These are phyloP conservation scores for Micromonas commoda DNA, from an alignment of 139 green algal genomes.

Conservation along the genomic window DNA sequence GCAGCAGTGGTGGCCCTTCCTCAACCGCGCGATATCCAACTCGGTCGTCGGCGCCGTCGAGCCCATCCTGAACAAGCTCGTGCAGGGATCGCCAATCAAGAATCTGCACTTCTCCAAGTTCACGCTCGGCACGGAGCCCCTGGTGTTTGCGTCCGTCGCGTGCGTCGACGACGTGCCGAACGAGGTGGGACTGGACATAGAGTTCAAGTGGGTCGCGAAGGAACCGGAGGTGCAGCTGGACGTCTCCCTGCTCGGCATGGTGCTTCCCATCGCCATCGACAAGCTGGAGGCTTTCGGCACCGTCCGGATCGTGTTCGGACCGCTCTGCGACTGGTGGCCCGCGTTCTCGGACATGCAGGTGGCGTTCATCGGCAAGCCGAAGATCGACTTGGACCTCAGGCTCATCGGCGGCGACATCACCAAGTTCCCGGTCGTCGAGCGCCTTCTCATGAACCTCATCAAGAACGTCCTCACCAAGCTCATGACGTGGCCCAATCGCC, in stretches of 20 bases:
- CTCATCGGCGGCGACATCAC: neutral
- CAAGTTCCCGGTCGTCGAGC: neutral
- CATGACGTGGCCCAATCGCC: neutral
- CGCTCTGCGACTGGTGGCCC: constrained; percentile 2
- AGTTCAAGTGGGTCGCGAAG: constrained; percentile 9
- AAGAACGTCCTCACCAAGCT: neutral
- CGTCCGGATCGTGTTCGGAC: neutral
- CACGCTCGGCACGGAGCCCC: constrained; percentile 6
- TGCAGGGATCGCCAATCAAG: neutral
- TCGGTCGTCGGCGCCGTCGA: neutral
- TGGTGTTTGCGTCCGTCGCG: neutral
- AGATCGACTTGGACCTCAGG: neutral
- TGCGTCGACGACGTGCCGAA: neutral
- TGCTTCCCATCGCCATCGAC: neutral
- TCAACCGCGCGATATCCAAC: neutral
- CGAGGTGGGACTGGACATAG: neutral
- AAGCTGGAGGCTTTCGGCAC: constrained; percentile 4
- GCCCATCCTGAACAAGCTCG: neutral
- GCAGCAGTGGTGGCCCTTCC: neutral
- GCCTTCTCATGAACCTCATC: neutral
- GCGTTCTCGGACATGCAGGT: constrained; percentile 3
- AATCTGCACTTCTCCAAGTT: neutral
- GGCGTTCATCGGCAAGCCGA: constrained; percentile 8
- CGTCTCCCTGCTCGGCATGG: neutral
- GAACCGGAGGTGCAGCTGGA: constrained; percentile 7